Base-by-base conservation (phyloP, 495 filamentous ascomycete species). In the Cercophora samala region DNA sequence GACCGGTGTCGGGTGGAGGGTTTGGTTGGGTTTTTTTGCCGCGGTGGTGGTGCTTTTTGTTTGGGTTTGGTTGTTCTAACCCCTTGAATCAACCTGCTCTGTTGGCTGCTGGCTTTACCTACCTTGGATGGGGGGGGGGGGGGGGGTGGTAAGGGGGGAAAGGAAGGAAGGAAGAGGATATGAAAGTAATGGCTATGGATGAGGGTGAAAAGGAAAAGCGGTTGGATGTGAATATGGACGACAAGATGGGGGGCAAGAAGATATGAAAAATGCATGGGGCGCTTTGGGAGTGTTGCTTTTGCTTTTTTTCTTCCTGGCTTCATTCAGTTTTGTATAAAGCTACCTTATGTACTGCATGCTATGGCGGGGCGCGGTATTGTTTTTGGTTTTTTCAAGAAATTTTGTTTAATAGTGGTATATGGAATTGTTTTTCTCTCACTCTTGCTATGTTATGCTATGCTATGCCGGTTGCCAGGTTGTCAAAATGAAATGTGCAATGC, bases 1-100 rank as follows among this genome's bases (percentile, higher is more conserved):
- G 72, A 96, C 93, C 15, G 96, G 96, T 3, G 88, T 99, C 26
- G 90, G 93, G 67, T 99, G 95, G 95, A 91, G 86, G 78, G 91
- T 93, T 25, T 99, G 96, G 95, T 73, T 96, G 59, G 83, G 78
- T 21, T 98, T 99, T 78, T 96, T 99, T 72, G 79, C 83, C 37
- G 88, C 87, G 3, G 92, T 99, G 22, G 86, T 89, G 64, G 69
- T 91, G 18, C 66, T 97, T 60, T 99, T 99, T 78, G 84, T 87
- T 66, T 99, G 91, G 72, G 95, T 99, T 64, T 97, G 95, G 93
- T 77, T 97, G 58, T 93, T 89, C 74, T 90, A 76, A 77, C 3
- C 26, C 1, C n/a, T n/a, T n/a, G n/a, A n/a, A n/a, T n/a, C n/a
- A n/a, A n/a, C n/a, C n/a, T n/a, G n/a, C n/a, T n/a, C n/a, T n/a